Percentiles rank a stretch among this genome's conserved stretches.
phyloP scores from a whole-genome alignment of 1,139 yeast genomes.

The Pichia inconspicua region DNA sequence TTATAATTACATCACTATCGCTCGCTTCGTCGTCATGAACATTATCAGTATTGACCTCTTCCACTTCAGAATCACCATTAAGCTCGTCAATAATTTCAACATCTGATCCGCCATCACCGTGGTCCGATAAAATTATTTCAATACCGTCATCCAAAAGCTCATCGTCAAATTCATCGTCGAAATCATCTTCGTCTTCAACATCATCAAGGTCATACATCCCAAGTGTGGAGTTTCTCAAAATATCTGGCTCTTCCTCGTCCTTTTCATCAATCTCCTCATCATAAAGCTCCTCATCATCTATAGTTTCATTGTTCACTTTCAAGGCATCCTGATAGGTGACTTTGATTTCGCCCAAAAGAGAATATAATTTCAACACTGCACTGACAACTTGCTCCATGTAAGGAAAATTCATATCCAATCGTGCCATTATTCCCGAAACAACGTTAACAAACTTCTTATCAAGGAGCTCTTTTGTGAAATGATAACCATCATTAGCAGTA shows the following conservation, averaged over 20 bases:
- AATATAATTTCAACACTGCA: slow-evolving; percentile 52
- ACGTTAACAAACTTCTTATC: slow-evolving; percentile 59
- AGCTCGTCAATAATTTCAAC: slow-evolving; percentile 29
- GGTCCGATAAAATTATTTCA: slow-evolving; percentile 35
- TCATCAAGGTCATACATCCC: slow-evolving; percentile 91
- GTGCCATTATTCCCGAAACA: slow-evolving; percentile 51
- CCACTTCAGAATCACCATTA: slow-evolving; percentile 48
- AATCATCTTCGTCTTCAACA: slow-evolving; percentile 50
- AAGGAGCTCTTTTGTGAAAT: slow-evolving; percentile 53
- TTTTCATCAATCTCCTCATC: slow-evolving; percentile 48
- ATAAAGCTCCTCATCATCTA: slow-evolving; percentile 56
- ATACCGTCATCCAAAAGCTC: slow-evolving; percentile 18
- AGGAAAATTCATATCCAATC: slow-evolving; percentile 66
- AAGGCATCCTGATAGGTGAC: slow-evolving; percentile 51
- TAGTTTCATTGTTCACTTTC: slow-evolving; percentile 39
- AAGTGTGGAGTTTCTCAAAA: slow-evolving; percentile 78
- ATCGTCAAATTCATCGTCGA: slow-evolving; percentile 34
- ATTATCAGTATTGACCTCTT: slow-evolving; percentile 11
- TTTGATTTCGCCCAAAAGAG: slow-evolving; percentile 55
- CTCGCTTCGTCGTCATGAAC: slow-evolving; percentile 38
- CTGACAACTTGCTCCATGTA: slow-evolving; percentile 51
- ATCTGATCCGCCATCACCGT: slow-evolving; percentile 43
- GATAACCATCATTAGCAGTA: slow-evolving; percentile 49
- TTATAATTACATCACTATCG: slow-evolving; percentile 5
- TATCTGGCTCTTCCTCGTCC: slow-evolving; percentile 68